Evolutionary conservation across 495 filamentous ascomycete species (phyloP).

Genomic region (Aspergillus diversus): DNA sequence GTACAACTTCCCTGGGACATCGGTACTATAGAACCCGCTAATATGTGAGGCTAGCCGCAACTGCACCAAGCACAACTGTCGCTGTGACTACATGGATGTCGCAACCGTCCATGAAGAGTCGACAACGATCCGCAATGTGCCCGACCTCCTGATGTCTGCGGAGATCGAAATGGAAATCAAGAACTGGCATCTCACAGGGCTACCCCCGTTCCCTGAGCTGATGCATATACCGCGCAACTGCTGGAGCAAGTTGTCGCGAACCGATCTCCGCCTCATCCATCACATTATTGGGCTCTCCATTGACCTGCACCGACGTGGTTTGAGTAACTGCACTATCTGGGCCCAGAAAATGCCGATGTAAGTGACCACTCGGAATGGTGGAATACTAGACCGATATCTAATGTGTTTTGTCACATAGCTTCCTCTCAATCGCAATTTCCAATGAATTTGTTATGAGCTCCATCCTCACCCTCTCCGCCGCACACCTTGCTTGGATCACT

Average conservation of each 20-base stretch:
- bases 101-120: conserved; percentile 64
- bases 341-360: conserved; percentile 91
- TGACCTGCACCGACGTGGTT: conserved; percentile 74
- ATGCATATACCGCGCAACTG: conserved; percentile 64
- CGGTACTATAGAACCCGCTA: not conserved
- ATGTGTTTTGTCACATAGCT: conserved; percentile 52
- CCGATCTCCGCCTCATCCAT: conserved; percentile 86
- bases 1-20: conserved; percentile 53
- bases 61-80: conserved; percentile 97
- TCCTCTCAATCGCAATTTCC: conserved; percentile 78
- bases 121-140: conserved; percentile 66
- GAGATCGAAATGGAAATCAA: conserved; percentile 81
- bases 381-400: not conserved
- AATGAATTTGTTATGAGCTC: conserved; percentile 92
- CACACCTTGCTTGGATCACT: conserved; percentile 85
- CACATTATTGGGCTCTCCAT: conserved; percentile 86
- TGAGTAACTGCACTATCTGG: conserved; percentile 86
- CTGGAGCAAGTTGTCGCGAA: conserved; percentile 65
- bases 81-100: conserved; percentile 94
- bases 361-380: conserved; percentile 33
- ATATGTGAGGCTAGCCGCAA: conserved; percentile 69
- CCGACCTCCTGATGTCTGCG: conserved; percentile 80
- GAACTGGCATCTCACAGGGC: conserved; percentile 79
- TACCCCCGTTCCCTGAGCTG: conserved; percentile 85
- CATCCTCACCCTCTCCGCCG: conserved; percentile 86